phyloP scores from a whole-genome alignment of 495 filamentous ascomycete species.

The Penicillium paradoxum region DNA sequence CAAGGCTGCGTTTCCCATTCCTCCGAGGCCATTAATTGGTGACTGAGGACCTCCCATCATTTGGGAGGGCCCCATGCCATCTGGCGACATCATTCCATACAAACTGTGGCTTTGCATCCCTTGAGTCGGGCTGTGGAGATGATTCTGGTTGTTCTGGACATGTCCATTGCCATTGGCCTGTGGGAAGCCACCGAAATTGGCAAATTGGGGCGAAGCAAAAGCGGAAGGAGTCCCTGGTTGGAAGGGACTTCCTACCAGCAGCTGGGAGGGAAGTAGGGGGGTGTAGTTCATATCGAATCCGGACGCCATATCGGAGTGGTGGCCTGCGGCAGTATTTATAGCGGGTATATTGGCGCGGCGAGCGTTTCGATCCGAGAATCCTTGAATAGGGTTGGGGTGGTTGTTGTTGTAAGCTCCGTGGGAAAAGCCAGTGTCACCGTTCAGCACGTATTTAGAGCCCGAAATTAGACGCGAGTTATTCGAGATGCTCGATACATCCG shows the following conservation, averaged over 20 bases:
- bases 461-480: constrained; percentile 49
- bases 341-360: constrained; percentile 82
- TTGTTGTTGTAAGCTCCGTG: constrained; percentile 86
- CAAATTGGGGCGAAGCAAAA: constrained; percentile 87
- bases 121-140: constrained; percentile 56
- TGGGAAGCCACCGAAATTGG: constrained; percentile 72
- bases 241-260: constrained; percentile 93
- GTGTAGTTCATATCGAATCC: constrained; percentile 98
- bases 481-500: constrained; percentile 56
- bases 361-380: constrained; percentile 77
- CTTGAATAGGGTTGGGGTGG: constrained; percentile 51
- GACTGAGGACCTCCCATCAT: constrained; percentile 77
- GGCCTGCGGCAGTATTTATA: constrained; percentile 74
- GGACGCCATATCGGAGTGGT: constrained; percentile 72
- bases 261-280: constrained; percentile 86
- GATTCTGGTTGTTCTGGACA: constrained; percentile 51
- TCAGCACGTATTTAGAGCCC: constrained; percentile 59
- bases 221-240: constrained; percentile 88
- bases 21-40: constrained; percentile 68
- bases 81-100: constrained; percentile 73
- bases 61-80: constrained; percentile 65
- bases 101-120: constrained; percentile 63
- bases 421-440: constrained; percentile 79
- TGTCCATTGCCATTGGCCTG: constrained; percentile 59
- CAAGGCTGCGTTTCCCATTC: constrained; percentile 52